These are phyloP conservation scores for Aspergillus nanangensis DNA, from an alignment of 495 filamentous ascomycete genomes.

Conservation along the genomic window DNA sequence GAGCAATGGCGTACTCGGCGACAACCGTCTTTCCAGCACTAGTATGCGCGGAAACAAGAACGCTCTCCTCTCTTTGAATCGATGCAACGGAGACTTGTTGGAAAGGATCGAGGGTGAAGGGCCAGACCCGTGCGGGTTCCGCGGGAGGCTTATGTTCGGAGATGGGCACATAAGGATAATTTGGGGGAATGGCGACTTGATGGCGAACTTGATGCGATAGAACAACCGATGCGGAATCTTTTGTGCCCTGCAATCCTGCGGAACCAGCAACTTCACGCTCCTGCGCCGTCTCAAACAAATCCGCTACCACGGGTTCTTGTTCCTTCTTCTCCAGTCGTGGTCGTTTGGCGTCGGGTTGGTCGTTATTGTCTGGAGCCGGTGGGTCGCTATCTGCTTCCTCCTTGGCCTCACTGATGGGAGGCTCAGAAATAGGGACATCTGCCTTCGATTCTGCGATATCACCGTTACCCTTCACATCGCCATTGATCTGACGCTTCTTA, in stretches of 20 bases:
- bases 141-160: slow-evolving; percentile 84
- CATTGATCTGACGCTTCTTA: slow-evolving; percentile 82
- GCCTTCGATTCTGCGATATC: slow-evolving; percentile 41
- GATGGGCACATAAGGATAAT: slow-evolving; percentile 90
- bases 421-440: slow-evolving; percentile 9
- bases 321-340: slow-evolving; percentile 61
- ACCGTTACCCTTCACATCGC: slow-evolving; percentile 57
- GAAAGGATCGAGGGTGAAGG: slow-evolving; percentile 94
- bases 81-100: slow-evolving; percentile 89
- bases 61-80: slow-evolving; percentile 92
- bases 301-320: slow-evolving; percentile 80
- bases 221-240: slow-evolving; percentile 64
- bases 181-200: slow-evolving; percentile 89
- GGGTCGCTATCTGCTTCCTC: slow-evolving; percentile 16
- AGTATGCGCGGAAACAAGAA: slow-evolving; percentile 94
- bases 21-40: slow-evolving; percentile 97
- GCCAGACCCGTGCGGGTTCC: slow-evolving; percentile 74
- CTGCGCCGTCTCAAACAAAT: slow-evolving; percentile 94
- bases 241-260: slow-evolving; percentile 69
- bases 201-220: slow-evolving; percentile 96
- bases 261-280: slow-evolving; percentile 81
- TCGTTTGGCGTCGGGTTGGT: slow-evolving; percentile 64
- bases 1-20: slow-evolving; percentile 96
- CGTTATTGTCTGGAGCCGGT: slow-evolving; percentile 24
- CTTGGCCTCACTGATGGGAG: slow-evolving; percentile 9